Evolutionary conservation across 768 basidiomycete species (phyloP), one percentile per base, ranked within the genome.

Genomic region (Holtermanniella nyarrowii): DNA sequence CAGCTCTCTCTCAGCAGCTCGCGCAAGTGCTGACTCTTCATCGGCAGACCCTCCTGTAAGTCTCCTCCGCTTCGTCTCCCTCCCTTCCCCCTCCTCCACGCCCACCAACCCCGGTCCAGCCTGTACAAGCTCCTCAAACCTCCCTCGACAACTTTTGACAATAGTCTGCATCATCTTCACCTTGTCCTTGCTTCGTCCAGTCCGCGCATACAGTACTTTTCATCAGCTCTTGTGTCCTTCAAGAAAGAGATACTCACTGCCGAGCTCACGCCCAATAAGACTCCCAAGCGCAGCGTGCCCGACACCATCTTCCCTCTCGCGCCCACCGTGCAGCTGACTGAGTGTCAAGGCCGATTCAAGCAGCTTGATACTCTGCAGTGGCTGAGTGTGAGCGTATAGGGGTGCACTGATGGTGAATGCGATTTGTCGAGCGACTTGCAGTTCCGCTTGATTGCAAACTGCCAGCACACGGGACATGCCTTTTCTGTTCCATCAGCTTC

Each of bases 371-470:
- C 50, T 58, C 21, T 55, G 46, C 2, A 64, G 60, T 31, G 54
- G 40, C 5, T 43, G 49, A 3, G 62, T 62, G 45, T 60, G 62
- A 14, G 57, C 49, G 46, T 67, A 60, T 4, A 57, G 54, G 18
- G 53, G 55, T 3, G 65, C 59, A 12, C 61, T 62, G 50, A 63
- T 62, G 13, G 65, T 61, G 26, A 67, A 67, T 16, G 64, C 58
- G 26, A 67, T 42, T 2, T 51, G 42, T 40, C 61, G 54, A 12
- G 64, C 50, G 20, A 62, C 26, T 26, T 60, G 57, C 48, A 62
- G 60, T 37, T 58, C 56, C 5, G 62, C 46, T 37, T 49, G 37
- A n/a, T 40, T 31, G n/a, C 50, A 44, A 14, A 62, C 50, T 13
- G 64, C 65, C 39, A 62, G 64, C 3, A 62, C 60, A 1, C 24